Evolutionary conservation across 2,329 filamentous ascomycete species (phyloP).

Genomic region (Pseudocercospora pini-densiflorae): DNA sequence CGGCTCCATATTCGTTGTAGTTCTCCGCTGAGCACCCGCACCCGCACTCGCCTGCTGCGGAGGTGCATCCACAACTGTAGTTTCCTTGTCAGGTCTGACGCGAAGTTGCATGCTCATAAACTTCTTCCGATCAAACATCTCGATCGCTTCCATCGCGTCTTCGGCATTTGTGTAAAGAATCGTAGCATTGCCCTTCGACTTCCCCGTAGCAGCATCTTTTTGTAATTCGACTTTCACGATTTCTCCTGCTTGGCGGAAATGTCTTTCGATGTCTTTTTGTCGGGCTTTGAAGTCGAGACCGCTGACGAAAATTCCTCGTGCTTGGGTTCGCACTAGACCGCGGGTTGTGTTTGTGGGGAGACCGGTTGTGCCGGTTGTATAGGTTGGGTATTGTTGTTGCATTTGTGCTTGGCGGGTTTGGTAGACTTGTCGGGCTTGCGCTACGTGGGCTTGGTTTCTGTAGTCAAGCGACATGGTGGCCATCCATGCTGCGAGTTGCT

Average conservation of each 20-base stretch:
- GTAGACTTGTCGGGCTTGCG: conserved; percentile 11
- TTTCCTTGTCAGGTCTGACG: conserved; percentile 35
- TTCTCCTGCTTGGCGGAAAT: conserved; percentile 34
- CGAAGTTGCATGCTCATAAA: conserved; percentile 34
- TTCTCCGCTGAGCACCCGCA: not conserved
- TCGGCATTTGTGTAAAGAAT: conserved; percentile 34
- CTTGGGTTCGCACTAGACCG: conserved; percentile 33
- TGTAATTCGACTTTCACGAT: conserved; percentile 34
- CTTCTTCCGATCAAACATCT: conserved; percentile 29
- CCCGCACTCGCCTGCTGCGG: conserved; percentile 1
- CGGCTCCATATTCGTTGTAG: conserved; percentile 18
- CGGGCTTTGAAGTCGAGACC: conserved; percentile 35
- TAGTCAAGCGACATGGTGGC: conserved; percentile 14
- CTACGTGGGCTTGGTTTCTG: conserved; percentile 12
- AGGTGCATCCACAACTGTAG: conserved; percentile 23
- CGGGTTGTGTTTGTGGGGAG: conserved; percentile 33
- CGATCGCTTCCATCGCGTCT: conserved; percentile 33
- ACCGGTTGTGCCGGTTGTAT: conserved; percentile 29
- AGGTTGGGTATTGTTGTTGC: conserved; percentile 18
- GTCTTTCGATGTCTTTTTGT: conserved; percentile 30
- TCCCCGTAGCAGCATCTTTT: conserved; percentile 32
- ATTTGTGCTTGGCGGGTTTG: conserved; percentile 12
- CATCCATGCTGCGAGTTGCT: conserved; percentile 21
- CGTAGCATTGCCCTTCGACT: conserved; percentile 37
- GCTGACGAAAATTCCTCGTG: conserved; percentile 37